Conservation (phyloP, 1,139 yeast genomes). For the Keqinozyma sinolaborantium region DNA sequence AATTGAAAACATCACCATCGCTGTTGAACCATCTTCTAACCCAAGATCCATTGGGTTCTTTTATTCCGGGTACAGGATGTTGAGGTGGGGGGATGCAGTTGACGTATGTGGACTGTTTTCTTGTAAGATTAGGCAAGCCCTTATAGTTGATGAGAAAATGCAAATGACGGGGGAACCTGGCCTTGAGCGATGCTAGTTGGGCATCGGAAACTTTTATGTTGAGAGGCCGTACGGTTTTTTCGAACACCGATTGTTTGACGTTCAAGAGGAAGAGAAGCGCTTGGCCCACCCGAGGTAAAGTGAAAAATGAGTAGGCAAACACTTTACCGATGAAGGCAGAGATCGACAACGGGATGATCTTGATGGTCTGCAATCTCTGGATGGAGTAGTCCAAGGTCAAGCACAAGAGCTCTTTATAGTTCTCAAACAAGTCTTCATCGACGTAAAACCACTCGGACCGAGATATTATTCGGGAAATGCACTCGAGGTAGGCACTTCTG, state of each 20-base stretch:
- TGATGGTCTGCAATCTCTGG: slow-evolving; percentile 45
- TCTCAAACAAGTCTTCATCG: slow-evolving; percentile 17
- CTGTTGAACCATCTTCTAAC: slow-evolving; percentile 47
- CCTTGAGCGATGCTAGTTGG: background rate
- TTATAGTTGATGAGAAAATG: slow-evolving; percentile 33
- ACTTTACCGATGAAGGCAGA: slow-evolving; percentile 81
- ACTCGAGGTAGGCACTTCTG: slow-evolving; percentile 69
- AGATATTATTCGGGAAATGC: slow-evolving; percentile 62
- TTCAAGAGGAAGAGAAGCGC: slow-evolving; percentile 61
- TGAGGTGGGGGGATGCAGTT: slow-evolving; percentile 47
- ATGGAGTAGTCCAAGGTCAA: slow-evolving; percentile 59
- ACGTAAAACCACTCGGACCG: slow-evolving; percentile 58
- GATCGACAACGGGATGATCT: slow-evolving; percentile 54
- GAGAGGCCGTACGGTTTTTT: slow-evolving; percentile 9
- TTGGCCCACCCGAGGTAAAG: slow-evolving; percentile 57
- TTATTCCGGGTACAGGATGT: slow-evolving; percentile 53
- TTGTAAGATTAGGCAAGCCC: slow-evolving; percentile 22
- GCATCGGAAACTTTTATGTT: background rate
- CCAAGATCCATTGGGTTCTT: slow-evolving; percentile 68
- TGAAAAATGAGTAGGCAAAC: slow-evolving; percentile 63
- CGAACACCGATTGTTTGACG: slow-evolving; percentile 42
- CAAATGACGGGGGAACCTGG: slow-evolving; percentile 37
- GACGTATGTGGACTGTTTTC: slow-evolving; percentile 22
- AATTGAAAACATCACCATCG: slow-evolving; percentile 67
- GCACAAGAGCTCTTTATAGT: slow-evolving; percentile 34